Evolutionary conservation across 2,329 filamentous ascomycete genomes (phyloP), one percentile per base, ranked within the genome.

Genomic region (Colletotrichum sidae): DNA sequence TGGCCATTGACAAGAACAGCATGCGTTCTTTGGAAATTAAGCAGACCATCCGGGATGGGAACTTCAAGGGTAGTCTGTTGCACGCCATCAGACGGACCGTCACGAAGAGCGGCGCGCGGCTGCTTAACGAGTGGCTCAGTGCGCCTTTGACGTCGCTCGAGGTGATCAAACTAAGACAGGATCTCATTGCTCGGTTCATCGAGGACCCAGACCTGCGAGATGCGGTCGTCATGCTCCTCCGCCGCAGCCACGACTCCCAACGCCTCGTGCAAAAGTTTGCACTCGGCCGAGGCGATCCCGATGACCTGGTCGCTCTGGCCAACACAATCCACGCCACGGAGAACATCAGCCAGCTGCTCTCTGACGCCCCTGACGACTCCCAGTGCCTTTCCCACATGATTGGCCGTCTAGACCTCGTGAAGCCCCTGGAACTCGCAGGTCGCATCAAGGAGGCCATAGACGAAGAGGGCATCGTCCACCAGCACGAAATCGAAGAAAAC

Each of bases 211-310:
- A 88, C 45, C 82, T 97, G 6, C 88, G 92, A 46, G 92, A 97
- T 69, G 84, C 87, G 47, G 80, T 96, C 33, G 80, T 88, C 1
- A 75, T 86, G 13, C 81, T 96, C 3, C 83, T 99, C 2, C 87
- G 88, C 67, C 86, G 88, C 33, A 95, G 90, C 55, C 90, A 93
- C 71, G 96, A 99, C 78, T 93, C 93, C 2, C 91, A 96, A 72
- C 91, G 96, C 1, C 83, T 99, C 3, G 89, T 97, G 2, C 96
- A 98, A 73, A 97, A 96, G 74, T 98, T 99, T 76, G 92, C 95
- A 0, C 86, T 98, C 8, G 94, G 95, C 10, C 88, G 93, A 68
- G 96, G 95, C n/a, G 92, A 97, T 72, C 86, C 95, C 1, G 95
- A 98, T 74, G 96, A 98, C 76, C 85, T 99, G 42, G 82, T 98